Percentiles rank a stretch among this genome's conserved stretches.
Conservation (phyloP, 305 asterid species). For the Nicotiana rustica region DNA sequence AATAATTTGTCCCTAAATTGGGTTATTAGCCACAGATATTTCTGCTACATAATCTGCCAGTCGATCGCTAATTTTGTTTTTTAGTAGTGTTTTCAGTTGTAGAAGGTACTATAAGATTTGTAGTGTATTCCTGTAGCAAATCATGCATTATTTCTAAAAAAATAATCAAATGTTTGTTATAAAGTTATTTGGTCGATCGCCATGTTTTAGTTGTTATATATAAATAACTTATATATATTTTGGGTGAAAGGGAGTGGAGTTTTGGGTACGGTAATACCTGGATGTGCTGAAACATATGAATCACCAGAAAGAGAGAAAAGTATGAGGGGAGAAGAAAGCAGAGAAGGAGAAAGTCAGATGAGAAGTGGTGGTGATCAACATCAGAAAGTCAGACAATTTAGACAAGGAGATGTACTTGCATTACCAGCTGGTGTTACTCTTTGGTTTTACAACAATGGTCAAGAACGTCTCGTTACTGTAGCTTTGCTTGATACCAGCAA, state of each 20-base stretch:
- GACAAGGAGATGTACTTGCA: constrained; percentile 65
- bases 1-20: no score
- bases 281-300: constrained; percentile 76
- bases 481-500: constrained; percentile 55
- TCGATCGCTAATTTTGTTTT: no score
- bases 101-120: no score
- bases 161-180: no score
- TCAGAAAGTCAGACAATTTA: constrained; percentile 65
- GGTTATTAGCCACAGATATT: no score
- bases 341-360: background rate
- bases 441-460: constrained; percentile 69
- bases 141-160: no score
- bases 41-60: no score
- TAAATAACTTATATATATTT: background rate
- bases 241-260: constrained; percentile 54
- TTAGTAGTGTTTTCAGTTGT: no score
- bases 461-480: constrained; percentile 50
- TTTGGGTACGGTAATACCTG: constrained; percentile 60
- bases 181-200: no score
- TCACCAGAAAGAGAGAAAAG: constrained; percentile 36
- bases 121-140: no score
- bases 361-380: constrained; percentile 53
- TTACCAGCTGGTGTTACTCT: constrained; percentile 56
- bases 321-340: constrained; percentile 4
- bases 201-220: no score